Conservation (phyloP, 1,139 yeast genomes). For the Spencermartinsiella ligniputridi region DNA sequence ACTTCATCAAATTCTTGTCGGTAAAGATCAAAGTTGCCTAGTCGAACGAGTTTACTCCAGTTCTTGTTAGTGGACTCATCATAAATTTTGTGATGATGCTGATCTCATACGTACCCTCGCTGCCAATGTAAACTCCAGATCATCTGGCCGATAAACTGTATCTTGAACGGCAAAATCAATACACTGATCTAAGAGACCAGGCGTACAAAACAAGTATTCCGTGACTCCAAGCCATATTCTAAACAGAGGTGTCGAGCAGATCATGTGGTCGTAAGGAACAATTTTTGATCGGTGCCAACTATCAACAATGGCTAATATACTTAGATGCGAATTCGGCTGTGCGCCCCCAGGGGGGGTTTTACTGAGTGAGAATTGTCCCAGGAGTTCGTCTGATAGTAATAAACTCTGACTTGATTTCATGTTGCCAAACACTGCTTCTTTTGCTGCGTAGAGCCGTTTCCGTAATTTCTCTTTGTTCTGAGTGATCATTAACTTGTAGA, state of each 20-base stretch:
- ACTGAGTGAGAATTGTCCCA: conserved; percentile 74
- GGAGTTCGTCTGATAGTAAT: conserved; percentile 70
- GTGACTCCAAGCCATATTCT: conserved; percentile 92
- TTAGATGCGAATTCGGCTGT: conserved; percentile 83
- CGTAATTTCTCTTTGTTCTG: conserved; percentile 55
- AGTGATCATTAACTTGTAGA: conserved; percentile 78
- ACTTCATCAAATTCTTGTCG: conserved; percentile 68
- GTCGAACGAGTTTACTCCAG: conserved; percentile 81
- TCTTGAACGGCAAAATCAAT: conserved; percentile 66
- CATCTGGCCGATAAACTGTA: conserved; percentile 75
- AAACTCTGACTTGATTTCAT: conserved; percentile 50
- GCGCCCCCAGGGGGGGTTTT: conserved; percentile 68
- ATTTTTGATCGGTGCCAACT: conserved; percentile 85
- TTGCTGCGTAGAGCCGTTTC: conserved; percentile 60
- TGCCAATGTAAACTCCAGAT: conserved; percentile 53
- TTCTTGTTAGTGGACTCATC: conserved; percentile 17
- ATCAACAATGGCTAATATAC: conserved; percentile 85
- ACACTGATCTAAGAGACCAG: conserved; percentile 73
- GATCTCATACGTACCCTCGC: conserved; percentile 30
- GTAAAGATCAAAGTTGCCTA: conserved; percentile 73
- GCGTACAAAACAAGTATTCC: conserved; percentile 83
- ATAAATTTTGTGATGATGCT: background rate
- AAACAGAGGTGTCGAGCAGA: conserved; percentile 90
- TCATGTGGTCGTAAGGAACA: conserved; percentile 92
- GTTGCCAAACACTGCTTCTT: conserved; percentile 69